Evolutionary conservation across 2,329 filamentous ascomycete genomes (phyloP).

Genomic region (Cadophora sp.): DNA sequence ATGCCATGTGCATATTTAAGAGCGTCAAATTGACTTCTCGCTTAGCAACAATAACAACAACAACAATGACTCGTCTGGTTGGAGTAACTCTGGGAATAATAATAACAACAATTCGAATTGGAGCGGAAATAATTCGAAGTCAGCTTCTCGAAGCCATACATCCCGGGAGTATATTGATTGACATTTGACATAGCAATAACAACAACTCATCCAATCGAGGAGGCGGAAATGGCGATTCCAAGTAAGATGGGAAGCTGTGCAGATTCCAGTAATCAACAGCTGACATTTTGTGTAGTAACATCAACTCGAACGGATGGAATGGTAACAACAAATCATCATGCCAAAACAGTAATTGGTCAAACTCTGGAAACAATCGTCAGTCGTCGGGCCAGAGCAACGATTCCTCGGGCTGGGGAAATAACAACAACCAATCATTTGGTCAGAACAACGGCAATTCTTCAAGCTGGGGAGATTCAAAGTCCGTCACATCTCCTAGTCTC

Average conservation of each 20-base stretch:
- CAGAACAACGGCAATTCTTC: constrained; percentile 12
- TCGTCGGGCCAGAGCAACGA: constrained; percentile 11
- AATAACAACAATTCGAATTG: constrained; percentile 23
- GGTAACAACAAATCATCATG: constrained; percentile 11
- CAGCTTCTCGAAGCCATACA: neutral
- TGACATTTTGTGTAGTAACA: neutral
- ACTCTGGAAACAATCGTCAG: constrained; percentile 1
- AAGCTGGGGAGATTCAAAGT: constrained; percentile 8
- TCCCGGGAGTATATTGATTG: neutral
- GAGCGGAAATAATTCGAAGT: constrained; percentile 1
- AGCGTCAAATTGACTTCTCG: too few relatives aligned
- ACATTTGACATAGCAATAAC: neutral
- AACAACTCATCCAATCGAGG: constrained; percentile 13
- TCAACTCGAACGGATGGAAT: constrained; percentile 19
- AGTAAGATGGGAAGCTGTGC: neutral
- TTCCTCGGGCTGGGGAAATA: neutral
- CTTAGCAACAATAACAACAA: constrained; percentile 19
- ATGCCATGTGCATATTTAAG: neutral
- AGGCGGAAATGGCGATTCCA: constrained; percentile 9
- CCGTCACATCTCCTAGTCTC: neutral
- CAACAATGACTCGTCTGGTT: constrained; percentile 21
- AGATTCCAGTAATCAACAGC: neutral
- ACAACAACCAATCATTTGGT: constrained; percentile 16
- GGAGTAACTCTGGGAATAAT: constrained; percentile 18
- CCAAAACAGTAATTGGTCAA: constrained; percentile 12